These are phyloP conservation scores for Calocera cornea DNA, from an alignment of 768 basidiomycete genomes.

Conservation along the genomic window DNA sequence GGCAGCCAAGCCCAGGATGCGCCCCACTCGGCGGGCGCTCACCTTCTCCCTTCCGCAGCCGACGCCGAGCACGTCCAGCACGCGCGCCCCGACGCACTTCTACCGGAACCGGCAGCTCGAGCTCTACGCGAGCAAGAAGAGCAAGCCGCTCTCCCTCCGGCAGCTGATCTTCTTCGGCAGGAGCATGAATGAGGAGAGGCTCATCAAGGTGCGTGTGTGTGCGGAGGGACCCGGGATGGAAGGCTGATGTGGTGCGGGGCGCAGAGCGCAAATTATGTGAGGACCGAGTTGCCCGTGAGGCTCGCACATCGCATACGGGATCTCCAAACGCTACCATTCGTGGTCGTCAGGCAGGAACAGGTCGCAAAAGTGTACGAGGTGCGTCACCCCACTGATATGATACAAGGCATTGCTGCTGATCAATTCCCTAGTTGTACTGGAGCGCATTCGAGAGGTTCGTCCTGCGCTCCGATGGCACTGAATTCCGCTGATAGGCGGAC, in stretches of 20 bases:
- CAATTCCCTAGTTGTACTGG: conserved; percentile 55
- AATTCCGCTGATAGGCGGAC: conserved; percentile 10
- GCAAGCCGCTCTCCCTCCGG: conserved; percentile 57
- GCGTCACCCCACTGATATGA: conserved; percentile 18
- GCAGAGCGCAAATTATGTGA: conserved; percentile 81
- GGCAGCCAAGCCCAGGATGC: too few species aligned
- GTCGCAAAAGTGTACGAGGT: conserved; percentile 77
- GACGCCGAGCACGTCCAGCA: neutral
- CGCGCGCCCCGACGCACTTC: conserved; percentile 27
- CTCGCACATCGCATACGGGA: conserved; percentile 80
- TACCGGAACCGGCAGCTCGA: conserved; percentile 77
- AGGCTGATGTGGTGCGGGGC: neutral
- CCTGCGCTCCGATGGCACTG: neutral
- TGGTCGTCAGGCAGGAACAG: conserved; percentile 74
- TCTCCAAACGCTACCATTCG: conserved; percentile 71
- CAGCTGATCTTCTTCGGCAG: conserved; percentile 84
- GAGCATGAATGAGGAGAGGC: conserved; percentile 59
- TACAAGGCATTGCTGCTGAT: neutral
- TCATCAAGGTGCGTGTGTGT: conserved; percentile 46
- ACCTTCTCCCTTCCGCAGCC: neutral
- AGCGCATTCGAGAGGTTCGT: conserved; percentile 68
- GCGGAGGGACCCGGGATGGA: neutral
- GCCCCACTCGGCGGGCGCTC: neutral
- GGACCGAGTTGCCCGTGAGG: conserved; percentile 75
- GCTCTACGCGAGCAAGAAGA: conserved; percentile 59